These are phyloP conservation scores for Albifimbria verrucaria DNA, from an alignment of 2,329 filamentous ascomycete species.

Conservation along the genomic window DNA sequence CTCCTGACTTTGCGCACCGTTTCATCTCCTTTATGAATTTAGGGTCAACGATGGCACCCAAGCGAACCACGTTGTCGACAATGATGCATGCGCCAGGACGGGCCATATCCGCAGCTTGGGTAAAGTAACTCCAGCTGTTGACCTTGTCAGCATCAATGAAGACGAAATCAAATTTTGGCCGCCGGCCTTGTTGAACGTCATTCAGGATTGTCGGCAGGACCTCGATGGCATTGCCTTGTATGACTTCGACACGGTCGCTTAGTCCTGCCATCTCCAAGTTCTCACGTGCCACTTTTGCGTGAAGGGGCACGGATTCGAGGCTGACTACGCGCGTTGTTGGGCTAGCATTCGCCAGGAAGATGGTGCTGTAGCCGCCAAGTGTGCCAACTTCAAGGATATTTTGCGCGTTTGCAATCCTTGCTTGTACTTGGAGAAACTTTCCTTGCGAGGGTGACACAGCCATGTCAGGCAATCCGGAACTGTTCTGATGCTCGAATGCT, in stretches of 20 bases:
- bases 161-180: not conserved
- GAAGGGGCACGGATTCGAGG: conserved; percentile 2
- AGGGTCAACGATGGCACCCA: not conserved
- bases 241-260: not conserved
- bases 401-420: conserved; percentile 2
- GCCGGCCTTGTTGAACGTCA: not conserved
- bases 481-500: not conserved
- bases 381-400: conserved; percentile 5
- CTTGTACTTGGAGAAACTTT: conserved; percentile 6
- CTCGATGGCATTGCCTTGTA: conserved; percentile 2
- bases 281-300: conserved; percentile 4
- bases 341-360: conserved; percentile 4
- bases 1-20: not conserved
- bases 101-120: conserved; percentile 3
- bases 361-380: conserved; percentile 5
- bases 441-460: conserved; percentile 3
- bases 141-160: conserved; percentile 8
- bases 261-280: conserved; percentile 2
- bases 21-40: conserved; percentile 3
- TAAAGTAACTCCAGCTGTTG: conserved; percentile 5
- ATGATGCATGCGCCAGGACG: conserved; percentile 3
- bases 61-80: conserved; percentile 6
- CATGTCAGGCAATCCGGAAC: not conserved
- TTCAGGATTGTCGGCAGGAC: conserved; percentile 1
- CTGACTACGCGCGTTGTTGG: conserved; percentile 1